Percentiles rank a stretch among this genome's conserved stretches.
Evolutionary conservation across 768 basidiomycete genomes (phyloP).

Genomic region (Tulasnella sp.): DNA sequence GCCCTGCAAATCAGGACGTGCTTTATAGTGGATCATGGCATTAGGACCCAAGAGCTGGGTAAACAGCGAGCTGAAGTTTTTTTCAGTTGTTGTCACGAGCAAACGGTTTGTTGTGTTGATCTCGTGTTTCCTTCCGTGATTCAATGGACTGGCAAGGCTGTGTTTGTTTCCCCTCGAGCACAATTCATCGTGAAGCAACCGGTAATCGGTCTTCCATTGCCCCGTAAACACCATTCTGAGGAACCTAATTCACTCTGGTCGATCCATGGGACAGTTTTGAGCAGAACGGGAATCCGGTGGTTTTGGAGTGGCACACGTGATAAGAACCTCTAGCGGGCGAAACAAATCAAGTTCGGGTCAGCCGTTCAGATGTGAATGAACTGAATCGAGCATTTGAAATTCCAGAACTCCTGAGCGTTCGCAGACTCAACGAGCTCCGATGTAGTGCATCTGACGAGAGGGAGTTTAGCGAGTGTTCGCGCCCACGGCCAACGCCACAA

Average conservation of each 20-base stretch:
- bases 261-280: not conserved
- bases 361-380: not conserved
- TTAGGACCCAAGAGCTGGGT: not conserved
- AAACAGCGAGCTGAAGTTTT: not conserved
- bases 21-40: not conserved
- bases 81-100: not conserved
- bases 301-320: too few species aligned
- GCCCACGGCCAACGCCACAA: not conserved
- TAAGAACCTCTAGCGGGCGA: not conserved
- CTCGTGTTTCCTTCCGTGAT: not conserved
- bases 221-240: not conserved
- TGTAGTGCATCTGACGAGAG: too few species aligned
- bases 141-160: not conserved
- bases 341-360: not conserved
- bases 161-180: not conserved
- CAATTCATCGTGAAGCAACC: not conserved
- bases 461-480: not conserved
- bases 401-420: too few species aligned
- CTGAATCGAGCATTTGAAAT: too few species aligned
- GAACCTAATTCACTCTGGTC: not conserved
- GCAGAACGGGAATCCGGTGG: not conserved
- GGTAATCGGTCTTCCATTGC: not conserved
- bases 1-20: not conserved
- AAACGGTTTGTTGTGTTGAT: not conserved
- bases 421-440: too few species aligned